A percentile compares a stretch with the other conserved stretches of the same genome.
These are phyloP conservation scores for Trypanosoma cruzi DNA, from an alignment of 208 protist genomes.

Conservation along the genomic window DNA sequence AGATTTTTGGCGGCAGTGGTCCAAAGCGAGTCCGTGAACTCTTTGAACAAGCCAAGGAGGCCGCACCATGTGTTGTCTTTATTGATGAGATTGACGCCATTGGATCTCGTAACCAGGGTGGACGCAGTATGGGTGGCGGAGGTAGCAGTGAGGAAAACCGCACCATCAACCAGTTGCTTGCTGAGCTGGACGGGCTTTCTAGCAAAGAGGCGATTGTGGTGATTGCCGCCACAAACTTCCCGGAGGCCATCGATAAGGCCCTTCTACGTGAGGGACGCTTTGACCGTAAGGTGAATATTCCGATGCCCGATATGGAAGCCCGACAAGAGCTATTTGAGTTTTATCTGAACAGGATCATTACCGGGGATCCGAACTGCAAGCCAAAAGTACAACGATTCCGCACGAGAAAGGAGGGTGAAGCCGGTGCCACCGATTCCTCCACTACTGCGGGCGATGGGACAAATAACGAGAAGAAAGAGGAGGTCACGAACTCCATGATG, in stretches of 20 bases:
- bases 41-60: conserved; percentile 95
- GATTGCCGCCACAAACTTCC: conserved; percentile 98
- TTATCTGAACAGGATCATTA: conserved; percentile 89
- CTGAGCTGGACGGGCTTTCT: conserved; percentile 95
- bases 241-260: conserved; percentile 95
- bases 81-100: conserved; percentile 99
- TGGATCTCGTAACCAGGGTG: conserved; percentile 87
- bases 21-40: conserved; percentile 96
- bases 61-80: conserved; percentile 97
- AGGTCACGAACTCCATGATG: conserved; percentile 30
- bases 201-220: conserved; percentile 96
- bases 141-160: conserved; percentile 94
- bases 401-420: conserved; percentile 47
- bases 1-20: conserved; percentile 97
- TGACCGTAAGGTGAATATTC: conserved; percentile 93
- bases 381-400: conserved; percentile 82
- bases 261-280: conserved; percentile 93
- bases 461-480: conserved; percentile 14
- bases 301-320: conserved; percentile 88
- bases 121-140: conserved; percentile 82
- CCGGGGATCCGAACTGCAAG: conserved; percentile 85
- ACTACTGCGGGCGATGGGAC: background rate
- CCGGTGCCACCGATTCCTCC: conserved; percentile 25
- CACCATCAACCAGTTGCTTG: conserved; percentile 97
- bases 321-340: conserved; percentile 91